Evolutionary conservation across 2,329 filamentous ascomycete species (phyloP).

Genomic region (Myriosclerotinia scirpicola): DNA sequence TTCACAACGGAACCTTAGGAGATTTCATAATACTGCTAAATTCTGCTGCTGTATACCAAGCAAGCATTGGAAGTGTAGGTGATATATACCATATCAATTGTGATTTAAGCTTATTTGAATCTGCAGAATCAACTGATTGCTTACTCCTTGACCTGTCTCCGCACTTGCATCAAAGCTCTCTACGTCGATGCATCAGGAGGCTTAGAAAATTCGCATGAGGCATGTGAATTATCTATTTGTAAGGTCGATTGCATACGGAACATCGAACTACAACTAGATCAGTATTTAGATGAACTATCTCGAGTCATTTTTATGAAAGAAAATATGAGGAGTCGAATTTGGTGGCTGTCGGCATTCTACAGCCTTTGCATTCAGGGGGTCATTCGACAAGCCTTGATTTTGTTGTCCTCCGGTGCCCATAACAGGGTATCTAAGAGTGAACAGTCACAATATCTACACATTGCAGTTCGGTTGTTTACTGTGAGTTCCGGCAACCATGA

Average conservation of each 20-base stretch:
- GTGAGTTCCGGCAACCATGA: slow-evolving; percentile 27
- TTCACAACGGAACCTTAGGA: slow-evolving; percentile 11
- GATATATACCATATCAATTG: too few species aligned
- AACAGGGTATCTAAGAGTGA: not conserved
- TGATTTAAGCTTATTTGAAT: not conserved
- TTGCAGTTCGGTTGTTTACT: slow-evolving; percentile 24
- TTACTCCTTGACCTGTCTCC: slow-evolving; percentile 30
- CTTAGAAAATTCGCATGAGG: slow-evolving; percentile 8
- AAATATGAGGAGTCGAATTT: slow-evolving; percentile 26
- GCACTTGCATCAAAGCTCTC: slow-evolving; percentile 28
- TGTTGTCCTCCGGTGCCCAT: not conserved
- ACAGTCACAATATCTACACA: slow-evolving; percentile 23
- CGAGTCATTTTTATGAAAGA: slow-evolving; percentile 29
- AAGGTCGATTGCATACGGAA: slow-evolving; percentile 25
- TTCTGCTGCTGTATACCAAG: slow-evolving; percentile 19
- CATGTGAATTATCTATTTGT: slow-evolving; percentile 21
- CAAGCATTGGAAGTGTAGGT: slow-evolving; percentile 14
- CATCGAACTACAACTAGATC: slow-evolving; percentile 20
- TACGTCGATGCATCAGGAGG: slow-evolving; percentile 15
- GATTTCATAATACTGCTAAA: slow-evolving; percentile 13
- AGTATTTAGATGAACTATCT: slow-evolving; percentile 28
- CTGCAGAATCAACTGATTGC: slow-evolving; percentile 31
- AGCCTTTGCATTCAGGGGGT: slow-evolving; percentile 29
- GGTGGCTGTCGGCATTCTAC: slow-evolving; percentile 30
- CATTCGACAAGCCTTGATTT: slow-evolving; percentile 23